Evolutionary conservation across 768 basidiomycete species (phyloP), one percentile per base, ranked within the genome.

Genomic region (Rubroboletus satanas): DNA sequence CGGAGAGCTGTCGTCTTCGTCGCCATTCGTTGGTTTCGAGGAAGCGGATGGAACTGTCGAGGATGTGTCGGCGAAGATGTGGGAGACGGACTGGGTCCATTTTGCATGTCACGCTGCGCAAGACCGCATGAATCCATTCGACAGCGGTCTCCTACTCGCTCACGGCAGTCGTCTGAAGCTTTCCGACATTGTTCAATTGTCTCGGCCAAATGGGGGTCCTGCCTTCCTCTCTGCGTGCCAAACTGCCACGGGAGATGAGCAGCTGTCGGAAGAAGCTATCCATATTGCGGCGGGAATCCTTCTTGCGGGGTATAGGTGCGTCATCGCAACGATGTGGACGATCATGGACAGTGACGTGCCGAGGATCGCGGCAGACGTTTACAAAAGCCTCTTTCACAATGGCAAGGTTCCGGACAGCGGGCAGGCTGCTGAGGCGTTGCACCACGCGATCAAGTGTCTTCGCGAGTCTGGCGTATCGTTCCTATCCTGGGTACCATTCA

Each of bases 201-300:
- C 59, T 17, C 47, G 52, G 0, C 62, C 39, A 26, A 71, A 10
- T 36, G 66, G 47, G 29, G 53, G 70, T 36, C 65, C 79, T 41
- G 79, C 73, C 0, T 76, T 79, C 59, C 71, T 80, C 5, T 78
- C 79, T 6, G 79, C 79, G 0, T 81, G 79, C 54, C 71, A 80
- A 52, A 79, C 74, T 8, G 75, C 75, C 1, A 69, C 58, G 43
- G 75, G 76, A 2, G 65, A 70, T 29, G 45, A 62, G 62, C 68
- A 55, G 49, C 68, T 71, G 3, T 51, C 69, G 0, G 71, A 75
- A 8, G 76, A 77, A 44, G 70, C 67, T 0, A 60, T 79, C n/a
- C 78, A 79, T 65, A 56, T 79, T 2, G 74, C 79, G 0, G 74
- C 72, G 2, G 76, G 72, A 7, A 74, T 79, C 71, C 54, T 74